Conservation (phyloP, 176 grass and related monocot species). For the Cocos nucifera region DNA sequence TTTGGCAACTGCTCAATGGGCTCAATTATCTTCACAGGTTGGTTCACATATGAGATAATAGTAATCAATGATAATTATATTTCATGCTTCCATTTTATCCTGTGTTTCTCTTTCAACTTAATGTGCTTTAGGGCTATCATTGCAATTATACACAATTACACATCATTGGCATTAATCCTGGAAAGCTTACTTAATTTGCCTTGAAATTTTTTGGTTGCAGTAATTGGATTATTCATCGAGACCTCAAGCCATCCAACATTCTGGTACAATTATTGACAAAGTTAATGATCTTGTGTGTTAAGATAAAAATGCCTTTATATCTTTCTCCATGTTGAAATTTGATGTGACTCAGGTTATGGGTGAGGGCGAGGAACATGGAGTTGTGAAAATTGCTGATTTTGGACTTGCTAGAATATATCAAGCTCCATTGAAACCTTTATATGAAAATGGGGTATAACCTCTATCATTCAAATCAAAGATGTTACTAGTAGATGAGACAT, state of each 20-base stretch:
- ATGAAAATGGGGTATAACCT: slow-evolving; percentile 77
- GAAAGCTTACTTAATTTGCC: too few species aligned
- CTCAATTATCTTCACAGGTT: slow-evolving; percentile 99
- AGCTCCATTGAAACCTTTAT: slow-evolving; percentile 95
- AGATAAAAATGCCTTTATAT: slow-evolving; percentile 10
- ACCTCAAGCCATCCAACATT: slow-evolving; percentile 98
- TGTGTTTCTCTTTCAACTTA: slow-evolving; percentile 4
- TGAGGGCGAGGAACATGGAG: slow-evolving; percentile 93
- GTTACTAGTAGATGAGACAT: too few species aligned
- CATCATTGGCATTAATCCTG: too few species aligned
- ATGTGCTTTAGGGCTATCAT: neutral
- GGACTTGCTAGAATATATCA: slow-evolving; percentile 98
- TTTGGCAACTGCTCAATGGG: slow-evolving; percentile 97
- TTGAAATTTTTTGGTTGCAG: slow-evolving; percentile 28
- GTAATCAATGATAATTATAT: neutral
- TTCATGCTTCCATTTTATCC: neutral
- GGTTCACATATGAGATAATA: slow-evolving; percentile 2
- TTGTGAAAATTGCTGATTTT: slow-evolving; percentile 98
- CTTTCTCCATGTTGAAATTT: neutral
- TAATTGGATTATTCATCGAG: slow-evolving; percentile 98
- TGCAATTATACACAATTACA: neutral
- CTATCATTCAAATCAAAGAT: too few species aligned
- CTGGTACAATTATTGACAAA: slow-evolving; percentile 33
- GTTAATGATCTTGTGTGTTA: neutral
- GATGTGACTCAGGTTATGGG: slow-evolving; percentile 73